Base-by-base conservation (phyloP, 139 green algal species). In the Chlorella sp. region DNA sequence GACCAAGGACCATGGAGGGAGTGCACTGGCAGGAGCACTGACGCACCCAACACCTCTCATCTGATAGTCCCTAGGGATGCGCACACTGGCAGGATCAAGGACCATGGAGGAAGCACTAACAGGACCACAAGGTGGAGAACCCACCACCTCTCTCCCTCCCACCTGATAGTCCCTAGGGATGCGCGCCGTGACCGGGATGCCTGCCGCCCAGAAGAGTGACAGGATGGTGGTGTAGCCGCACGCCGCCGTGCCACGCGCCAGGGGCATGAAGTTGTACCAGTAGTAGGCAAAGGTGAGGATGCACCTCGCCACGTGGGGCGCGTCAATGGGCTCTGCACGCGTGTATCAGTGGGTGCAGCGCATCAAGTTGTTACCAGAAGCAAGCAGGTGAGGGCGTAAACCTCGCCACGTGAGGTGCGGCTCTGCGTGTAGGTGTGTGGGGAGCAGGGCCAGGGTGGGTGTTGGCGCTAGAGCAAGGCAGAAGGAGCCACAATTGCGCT, bases 261-360 rank as follows among this genome's bases (percentile, higher is more conserved):
- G 83, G 10, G 93, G 93, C 93, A 97, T 98, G 88, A 98, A 97
- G 80, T 97, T 98, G 88, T 97, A 98, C 85, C 85, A 92, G 81
- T 86, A 91, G 82, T 87, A 91, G 5, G 80, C 75, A 62, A 83
- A 91, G 26, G 67, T 78, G 31, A 92, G 80, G 62, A 82, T 77
- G 63, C 70, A 49, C 2, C 69, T 35, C 0, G 77, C 79, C 26
- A 82, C 33, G 30, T 29, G 14, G 2, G n/a, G 29, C 1, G 14
- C 27, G 42, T 71, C 35, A 14, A 31, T n/a, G 2, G 34, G 24
- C 29, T 71, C 65, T 71, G 65, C 23, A 61, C 59, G 59, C n/a
- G 59, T n/a, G n/a, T n/a, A n/a, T n/a, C n/a, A n/a, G n/a, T n/a
- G n/a, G n/a, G n/a, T n/a, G n/a, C n/a, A n/a, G n/a, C n/a, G n/a